A percentile compares a stretch with the other conserved stretches of the same genome.
These are phyloP conservation scores for Linum trigynum DNA, from an alignment of 345 rosid genomes.

Conservation along the genomic window DNA sequence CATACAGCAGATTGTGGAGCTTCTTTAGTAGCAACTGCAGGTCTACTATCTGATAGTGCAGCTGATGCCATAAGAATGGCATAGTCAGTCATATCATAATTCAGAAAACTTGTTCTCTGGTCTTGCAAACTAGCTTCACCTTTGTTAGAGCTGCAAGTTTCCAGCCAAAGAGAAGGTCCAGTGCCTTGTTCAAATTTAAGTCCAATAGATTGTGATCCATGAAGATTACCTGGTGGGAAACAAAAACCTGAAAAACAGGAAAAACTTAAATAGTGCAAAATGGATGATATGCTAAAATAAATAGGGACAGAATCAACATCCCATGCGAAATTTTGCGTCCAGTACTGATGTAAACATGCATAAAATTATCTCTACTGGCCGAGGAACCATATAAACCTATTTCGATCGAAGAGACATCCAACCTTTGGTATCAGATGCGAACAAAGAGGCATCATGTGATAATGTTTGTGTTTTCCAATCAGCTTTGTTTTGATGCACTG, in stretches of 20 bases:
- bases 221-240: conserved; percentile 17
- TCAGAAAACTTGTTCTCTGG: conserved; percentile 21
- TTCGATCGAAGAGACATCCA: conserved; percentile 2
- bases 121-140: conserved; percentile 14
- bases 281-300: too few species aligned
- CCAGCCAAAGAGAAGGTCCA: conserved; percentile 25
- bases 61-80: conserved; percentile 20
- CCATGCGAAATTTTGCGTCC: too few species aligned
- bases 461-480: conserved; percentile 31
- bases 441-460: conserved; percentile 22
- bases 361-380: too few species aligned
- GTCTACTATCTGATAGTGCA: conserved; percentile 23
- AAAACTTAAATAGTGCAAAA: background rate
- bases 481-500: conserved; percentile 22
- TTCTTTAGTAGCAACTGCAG: conserved; percentile 13
- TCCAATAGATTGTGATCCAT: conserved; percentile 23
- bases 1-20: conserved; percentile 1
- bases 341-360: too few species aligned
- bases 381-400: conserved; percentile 2
- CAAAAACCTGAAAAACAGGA: conserved; percentile 29
- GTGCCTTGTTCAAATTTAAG: conserved; percentile 20
- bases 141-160: conserved; percentile 16
- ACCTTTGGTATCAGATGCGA: conserved; percentile 30
- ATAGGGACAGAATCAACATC: too few species aligned
- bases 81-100: conserved; percentile 26